These are phyloP conservation scores for Chlorella sp. DNA, from an alignment of 139 green algal genomes.

Conservation along the genomic window DNA sequence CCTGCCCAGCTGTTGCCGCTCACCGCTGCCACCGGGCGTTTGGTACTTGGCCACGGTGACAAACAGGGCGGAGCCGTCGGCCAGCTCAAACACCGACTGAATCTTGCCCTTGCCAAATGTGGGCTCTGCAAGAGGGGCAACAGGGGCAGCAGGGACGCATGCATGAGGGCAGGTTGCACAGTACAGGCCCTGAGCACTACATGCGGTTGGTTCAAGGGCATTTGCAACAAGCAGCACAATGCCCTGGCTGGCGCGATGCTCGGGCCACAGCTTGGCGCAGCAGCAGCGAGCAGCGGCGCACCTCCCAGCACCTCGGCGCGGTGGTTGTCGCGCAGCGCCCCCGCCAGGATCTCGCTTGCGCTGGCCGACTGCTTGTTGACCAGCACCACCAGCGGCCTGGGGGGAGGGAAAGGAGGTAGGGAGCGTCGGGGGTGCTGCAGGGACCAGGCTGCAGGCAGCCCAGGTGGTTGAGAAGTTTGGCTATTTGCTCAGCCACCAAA, in stretches of 20 bases:
- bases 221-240: no score
- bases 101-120: slow-evolving; percentile 95
- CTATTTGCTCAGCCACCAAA: no score
- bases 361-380: slow-evolving; percentile 82
- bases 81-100: slow-evolving; percentile 81
- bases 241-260: no score
- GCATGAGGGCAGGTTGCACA: no score
- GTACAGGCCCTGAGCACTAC: no score
- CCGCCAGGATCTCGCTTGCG: slow-evolving; percentile 92
- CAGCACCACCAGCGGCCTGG: slow-evolving; percentile 85
- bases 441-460: no score
- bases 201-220: no score
- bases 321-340: slow-evolving; percentile 86
- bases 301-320: slow-evolving; percentile 78
- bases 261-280: neutral
- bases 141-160: no score
- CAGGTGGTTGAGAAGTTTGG: no score
- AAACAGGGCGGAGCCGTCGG: slow-evolving; percentile 93
- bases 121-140: slow-evolving; percentile 38
- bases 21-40: slow-evolving; percentile 36
- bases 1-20: no score
- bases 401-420: no score
- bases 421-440: neutral
- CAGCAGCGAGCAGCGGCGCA: neutral
- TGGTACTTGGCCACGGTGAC: slow-evolving; percentile 87